Evolutionary conservation across 371 early-diverging fungal species (phyloP).

Genomic region (Funneliformis caledonium): DNA sequence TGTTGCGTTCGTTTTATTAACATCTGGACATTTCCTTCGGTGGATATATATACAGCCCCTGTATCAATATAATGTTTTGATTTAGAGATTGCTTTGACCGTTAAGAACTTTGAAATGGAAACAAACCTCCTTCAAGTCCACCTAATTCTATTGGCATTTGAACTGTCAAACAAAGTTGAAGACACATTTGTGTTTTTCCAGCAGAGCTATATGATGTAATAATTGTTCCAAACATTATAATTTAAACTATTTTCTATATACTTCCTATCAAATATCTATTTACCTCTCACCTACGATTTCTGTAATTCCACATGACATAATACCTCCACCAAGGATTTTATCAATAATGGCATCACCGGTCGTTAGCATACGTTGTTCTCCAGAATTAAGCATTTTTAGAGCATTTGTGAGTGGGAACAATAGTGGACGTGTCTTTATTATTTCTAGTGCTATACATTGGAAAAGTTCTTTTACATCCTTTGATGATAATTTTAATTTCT

Average conservation of each 20-base stretch:
- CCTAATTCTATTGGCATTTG: constrained; percentile 63
- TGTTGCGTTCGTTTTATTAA: constrained; percentile 51
- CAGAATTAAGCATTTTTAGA: background rate
- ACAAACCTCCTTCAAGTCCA: constrained; percentile 64
- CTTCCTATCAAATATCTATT: background rate
- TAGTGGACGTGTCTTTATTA: constrained; percentile 40
- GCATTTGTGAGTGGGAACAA: constrained; percentile 23
- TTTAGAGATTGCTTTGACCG: background rate
- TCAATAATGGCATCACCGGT: constrained; percentile 63
- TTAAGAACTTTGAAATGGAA: background rate
- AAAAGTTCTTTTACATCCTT: constrained; percentile 38
- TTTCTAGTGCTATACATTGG: constrained; percentile 40
- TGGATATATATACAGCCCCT: constrained; percentile 65
- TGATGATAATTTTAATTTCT: constrained; percentile 21
- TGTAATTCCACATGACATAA: constrained; percentile 63
- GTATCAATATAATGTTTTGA: background rate
- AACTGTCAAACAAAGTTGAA: constrained; percentile 74
- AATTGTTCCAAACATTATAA: background rate
- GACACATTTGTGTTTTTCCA: constrained; percentile 83
- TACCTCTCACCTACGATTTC: constrained; percentile 71
- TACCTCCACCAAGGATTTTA: constrained; percentile 57
- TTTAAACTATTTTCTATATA: background rate
- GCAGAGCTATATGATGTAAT: constrained; percentile 55
- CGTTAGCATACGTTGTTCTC: constrained; percentile 51
- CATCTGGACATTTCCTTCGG: constrained; percentile 66